A percentile compares a stretch with the other conserved stretches of the same genome.
phyloP scores from a whole-genome alignment of 192 early-diverging fungal genomes.

The Coemansia sp. region DNA sequence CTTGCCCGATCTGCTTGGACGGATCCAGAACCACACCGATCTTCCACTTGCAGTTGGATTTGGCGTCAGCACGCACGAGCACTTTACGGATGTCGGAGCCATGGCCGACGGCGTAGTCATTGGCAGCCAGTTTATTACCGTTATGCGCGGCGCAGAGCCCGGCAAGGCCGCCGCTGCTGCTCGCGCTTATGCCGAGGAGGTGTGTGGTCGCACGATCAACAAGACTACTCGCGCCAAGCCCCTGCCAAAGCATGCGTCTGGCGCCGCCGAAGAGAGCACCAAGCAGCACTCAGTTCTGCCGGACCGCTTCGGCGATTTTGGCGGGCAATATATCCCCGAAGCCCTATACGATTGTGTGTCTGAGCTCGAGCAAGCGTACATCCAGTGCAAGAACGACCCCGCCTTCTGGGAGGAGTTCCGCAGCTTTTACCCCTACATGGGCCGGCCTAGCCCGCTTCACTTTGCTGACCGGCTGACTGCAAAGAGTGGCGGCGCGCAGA shows the following conservation, averaged over 20 bases:
- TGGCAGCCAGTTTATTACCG: constrained; percentile 87
- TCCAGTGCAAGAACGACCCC: constrained; percentile 81
- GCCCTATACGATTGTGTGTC: constrained; percentile 94
- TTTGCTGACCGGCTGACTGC: constrained; percentile 86
- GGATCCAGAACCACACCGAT: constrained; percentile 79
- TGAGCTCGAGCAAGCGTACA: constrained; percentile 87
- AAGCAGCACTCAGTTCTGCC: constrained; percentile 62
- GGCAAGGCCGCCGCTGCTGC: constrained; percentile 53
- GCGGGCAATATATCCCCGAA: constrained; percentile 97
- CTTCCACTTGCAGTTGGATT: constrained; percentile 96
- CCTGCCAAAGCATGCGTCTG: constrained; percentile 20
- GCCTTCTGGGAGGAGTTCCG: constrained; percentile 94
- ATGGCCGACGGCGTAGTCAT: constrained; percentile 97
- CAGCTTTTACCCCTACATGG: constrained; percentile 90
- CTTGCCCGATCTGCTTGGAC: constrained; percentile 72
- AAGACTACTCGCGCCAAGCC: constrained; percentile 32
- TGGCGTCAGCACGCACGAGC: constrained; percentile 89
- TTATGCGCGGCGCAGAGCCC: constrained; percentile 66
- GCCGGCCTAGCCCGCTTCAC: constrained; percentile 87
- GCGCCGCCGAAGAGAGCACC: constrained; percentile 18
- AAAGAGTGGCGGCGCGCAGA: constrained; percentile 78
- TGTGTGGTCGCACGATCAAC: constrained; percentile 55
- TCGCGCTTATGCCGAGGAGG: constrained; percentile 58
- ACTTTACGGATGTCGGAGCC: constrained; percentile 83
- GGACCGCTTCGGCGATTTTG: constrained; percentile 91